These are phyloP conservation scores for Leccinum imitatum DNA, from an alignment of 768 basidiomycete genomes.

Conservation along the genomic window DNA sequence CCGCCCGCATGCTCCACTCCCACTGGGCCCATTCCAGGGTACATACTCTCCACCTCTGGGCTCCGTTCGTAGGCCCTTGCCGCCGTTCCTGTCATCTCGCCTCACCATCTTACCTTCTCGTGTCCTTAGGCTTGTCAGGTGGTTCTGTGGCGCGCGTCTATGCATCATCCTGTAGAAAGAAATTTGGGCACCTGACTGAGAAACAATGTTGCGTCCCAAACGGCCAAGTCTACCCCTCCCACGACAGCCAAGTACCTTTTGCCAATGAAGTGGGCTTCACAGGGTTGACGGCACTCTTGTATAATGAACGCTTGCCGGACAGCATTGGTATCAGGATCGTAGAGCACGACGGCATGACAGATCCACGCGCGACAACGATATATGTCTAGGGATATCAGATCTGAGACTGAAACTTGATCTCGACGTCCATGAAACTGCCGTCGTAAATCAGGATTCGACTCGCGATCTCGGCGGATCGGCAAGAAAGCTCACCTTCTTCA, in stretches of 20 bases:
- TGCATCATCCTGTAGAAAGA: no score
- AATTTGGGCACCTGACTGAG: conserved; percentile 49
- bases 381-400: conserved; percentile 59
- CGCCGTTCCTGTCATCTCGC: no score
- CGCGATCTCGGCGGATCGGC: background rate
- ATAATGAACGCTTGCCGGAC: conserved; percentile 59
- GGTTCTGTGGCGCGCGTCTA: no score
- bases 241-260: conserved; percentile 57
- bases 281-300: conserved; percentile 48
- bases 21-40: no score
- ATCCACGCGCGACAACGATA: conserved; percentile 81
- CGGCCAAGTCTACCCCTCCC: conserved; percentile 47
- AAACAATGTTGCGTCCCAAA: conserved; percentile 68
- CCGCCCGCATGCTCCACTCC: no score
- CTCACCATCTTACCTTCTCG: no score
- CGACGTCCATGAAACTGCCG: conserved; percentile 65
- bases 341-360: conserved; percentile 77
- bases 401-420: conserved; percentile 73
- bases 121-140: no score
- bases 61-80: no score
- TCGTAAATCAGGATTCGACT: conserved; percentile 1
- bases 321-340: conserved; percentile 63
- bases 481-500: conserved; percentile 48
- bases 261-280: conserved; percentile 66
- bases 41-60: no score